A percentile compares a stretch with the other conserved stretches of the same genome.
These are phyloP conservation scores for Cyberlindnera japonica DNA, from an alignment of 805 yeast genomes.

Conservation along the genomic window DNA sequence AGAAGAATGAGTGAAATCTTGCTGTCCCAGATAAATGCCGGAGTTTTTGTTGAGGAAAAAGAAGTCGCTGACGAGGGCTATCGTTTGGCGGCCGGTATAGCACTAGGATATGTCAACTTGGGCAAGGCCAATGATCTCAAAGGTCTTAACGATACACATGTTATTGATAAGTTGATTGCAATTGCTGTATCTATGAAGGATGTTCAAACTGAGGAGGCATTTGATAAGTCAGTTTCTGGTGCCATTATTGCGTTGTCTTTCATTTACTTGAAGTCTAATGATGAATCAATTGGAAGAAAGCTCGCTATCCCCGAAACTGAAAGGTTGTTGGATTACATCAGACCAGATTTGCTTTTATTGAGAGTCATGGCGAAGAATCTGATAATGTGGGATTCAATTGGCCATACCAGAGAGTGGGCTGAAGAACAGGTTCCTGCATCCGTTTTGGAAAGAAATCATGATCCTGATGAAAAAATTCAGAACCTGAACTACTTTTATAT, in stretches of 20 bases:
- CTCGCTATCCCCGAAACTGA: conserved; percentile 56
- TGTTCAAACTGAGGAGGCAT: conserved; percentile 52
- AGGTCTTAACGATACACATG: conserved; percentile 58
- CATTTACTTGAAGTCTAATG: conserved; percentile 66
- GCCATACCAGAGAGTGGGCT: conserved; percentile 18
- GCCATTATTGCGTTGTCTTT: conserved; percentile 73
- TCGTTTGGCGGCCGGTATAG: conserved; percentile 81
- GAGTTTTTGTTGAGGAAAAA: conserved; percentile 50
- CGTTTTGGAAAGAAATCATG: conserved; percentile 32
- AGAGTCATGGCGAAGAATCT: conserved; percentile 45
- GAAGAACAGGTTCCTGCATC: conserved; percentile 48
- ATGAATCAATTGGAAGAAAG: conserved; percentile 55
- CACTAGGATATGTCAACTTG: conserved; percentile 78
- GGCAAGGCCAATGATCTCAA: conserved; percentile 66
- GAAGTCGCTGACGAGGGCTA: conserved; percentile 70
- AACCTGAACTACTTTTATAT: conserved; percentile 59
- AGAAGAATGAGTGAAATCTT: conserved; percentile 82
- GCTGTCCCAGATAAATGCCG: conserved; percentile 61
- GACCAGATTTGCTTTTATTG: conserved; percentile 75
- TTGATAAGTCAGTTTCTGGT: conserved; percentile 66
- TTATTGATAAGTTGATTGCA: conserved; percentile 56
- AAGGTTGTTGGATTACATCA: conserved; percentile 55
- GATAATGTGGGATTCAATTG: conserved; percentile 25
- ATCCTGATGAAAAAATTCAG: conserved; percentile 24
- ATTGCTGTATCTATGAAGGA: conserved; percentile 60